Conservation (phyloP, 768 basidiomycete species). For the Termitomyces heimii region DNA sequence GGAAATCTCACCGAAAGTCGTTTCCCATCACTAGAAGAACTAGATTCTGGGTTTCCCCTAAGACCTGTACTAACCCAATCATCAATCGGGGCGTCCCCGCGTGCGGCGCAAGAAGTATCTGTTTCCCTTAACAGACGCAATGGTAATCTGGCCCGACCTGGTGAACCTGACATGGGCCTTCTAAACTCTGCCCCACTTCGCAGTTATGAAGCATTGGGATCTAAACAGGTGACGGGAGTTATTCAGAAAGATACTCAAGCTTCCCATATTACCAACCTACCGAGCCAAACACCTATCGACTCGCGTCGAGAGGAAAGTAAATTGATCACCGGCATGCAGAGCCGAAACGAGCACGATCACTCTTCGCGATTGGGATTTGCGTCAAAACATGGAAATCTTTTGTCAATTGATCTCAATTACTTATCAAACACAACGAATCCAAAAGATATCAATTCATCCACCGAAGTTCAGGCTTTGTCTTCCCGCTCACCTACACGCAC, state of each 20-base stretch:
- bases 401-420: conserved; percentile 30
- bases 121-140: conserved; percentile 7
- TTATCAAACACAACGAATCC: conserved; percentile 1
- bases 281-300: not conserved
- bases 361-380: conserved; percentile 35
- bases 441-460: not conserved
- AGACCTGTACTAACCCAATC: conserved; percentile 15
- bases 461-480: not conserved
- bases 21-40: conserved; percentile 84
- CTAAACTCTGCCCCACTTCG: conserved; percentile 19
- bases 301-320: conserved; percentile 1
- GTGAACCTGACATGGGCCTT: conserved; percentile 5
- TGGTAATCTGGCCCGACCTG: not conserved
- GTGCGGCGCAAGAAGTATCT: conserved; percentile 10
- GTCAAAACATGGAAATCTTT: conserved; percentile 43
- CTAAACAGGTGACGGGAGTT: conserved; percentile 51
- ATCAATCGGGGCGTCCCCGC: not conserved
- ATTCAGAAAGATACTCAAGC: conserved; percentile 38
- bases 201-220: conserved; percentile 37
- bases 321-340: not conserved
- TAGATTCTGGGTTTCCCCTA: conserved; percentile 51
- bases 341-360: not conserved
- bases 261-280: not conserved
- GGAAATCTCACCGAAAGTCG: conserved; percentile 58
- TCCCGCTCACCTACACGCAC: not conserved